Conservation (phyloP, 1,284 basidiomycete genomes). For the Leccinum fallax region DNA sequence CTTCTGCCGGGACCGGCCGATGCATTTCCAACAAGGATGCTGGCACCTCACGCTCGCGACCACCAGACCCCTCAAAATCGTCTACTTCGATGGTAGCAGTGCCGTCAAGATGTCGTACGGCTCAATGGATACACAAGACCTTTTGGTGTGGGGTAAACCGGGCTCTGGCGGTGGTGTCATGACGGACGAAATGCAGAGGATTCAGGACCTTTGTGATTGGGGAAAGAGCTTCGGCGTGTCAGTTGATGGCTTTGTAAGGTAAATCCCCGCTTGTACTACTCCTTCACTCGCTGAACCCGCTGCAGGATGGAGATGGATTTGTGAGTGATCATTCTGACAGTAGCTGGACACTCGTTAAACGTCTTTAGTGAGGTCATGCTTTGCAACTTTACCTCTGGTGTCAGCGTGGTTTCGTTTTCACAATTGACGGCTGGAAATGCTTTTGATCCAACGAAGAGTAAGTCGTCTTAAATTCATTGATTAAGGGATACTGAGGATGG, state of each 20-base stretch:
- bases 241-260: conserved; percentile 43
- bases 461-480: background rate
- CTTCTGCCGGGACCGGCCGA: conserved; percentile 33
- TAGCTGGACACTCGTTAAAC: background rate
- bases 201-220: conserved; percentile 40
- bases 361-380: conserved; percentile 51
- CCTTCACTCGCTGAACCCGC: conserved; percentile 1
- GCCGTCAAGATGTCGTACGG: conserved; percentile 41
- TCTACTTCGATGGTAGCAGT: conserved; percentile 49
- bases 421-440: conserved; percentile 17
- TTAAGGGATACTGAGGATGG: background rate
- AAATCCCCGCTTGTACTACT: background rate
- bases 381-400: conserved; percentile 47
- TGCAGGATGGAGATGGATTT: conserved; percentile 52
- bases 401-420: conserved; percentile 40
- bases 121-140: conserved; percentile 46
- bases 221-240: conserved; percentile 35
- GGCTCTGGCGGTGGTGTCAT: conserved; percentile 10
- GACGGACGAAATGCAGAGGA: conserved; percentile 34
- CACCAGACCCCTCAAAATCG: conserved; percentile 39
- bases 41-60: conserved; percentile 43
- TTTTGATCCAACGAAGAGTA: background rate
- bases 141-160: conserved; percentile 40
- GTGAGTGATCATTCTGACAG: conserved; percentile 32
- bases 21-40: conserved; percentile 23